These are phyloP conservation scores for Xylariaceae sp. DNA, from an alignment of 2,329 filamentous ascomycete species.

Conservation along the genomic window DNA sequence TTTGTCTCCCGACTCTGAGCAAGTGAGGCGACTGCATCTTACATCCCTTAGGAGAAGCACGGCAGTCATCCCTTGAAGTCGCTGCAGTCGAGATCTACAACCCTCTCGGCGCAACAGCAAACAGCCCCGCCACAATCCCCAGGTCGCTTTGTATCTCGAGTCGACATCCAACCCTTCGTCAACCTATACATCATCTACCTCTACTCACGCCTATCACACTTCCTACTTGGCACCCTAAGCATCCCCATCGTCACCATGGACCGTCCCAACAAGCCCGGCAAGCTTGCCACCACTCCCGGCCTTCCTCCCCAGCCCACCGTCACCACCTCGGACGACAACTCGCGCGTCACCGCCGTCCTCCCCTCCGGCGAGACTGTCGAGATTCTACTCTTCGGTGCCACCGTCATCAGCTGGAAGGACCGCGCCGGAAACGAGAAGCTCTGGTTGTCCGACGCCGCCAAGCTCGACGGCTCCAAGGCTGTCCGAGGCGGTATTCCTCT, in stretches of 20 bases:
- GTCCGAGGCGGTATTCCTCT: constrained; percentile 89
- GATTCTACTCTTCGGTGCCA: constrained; percentile 86
- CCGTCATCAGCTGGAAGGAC: constrained; percentile 90
- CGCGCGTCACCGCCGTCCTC: constrained; percentile 71
- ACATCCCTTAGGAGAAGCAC: too few species aligned
- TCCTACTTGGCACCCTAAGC: too few species aligned
- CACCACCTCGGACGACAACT: constrained; percentile 66
- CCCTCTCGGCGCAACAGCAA: too few species aligned
- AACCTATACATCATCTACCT: too few species aligned
- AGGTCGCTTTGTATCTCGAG: too few species aligned
- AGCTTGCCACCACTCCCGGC: constrained; percentile 69
- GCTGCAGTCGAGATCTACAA: too few species aligned
- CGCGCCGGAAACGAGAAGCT: constrained; percentile 74
- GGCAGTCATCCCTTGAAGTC: too few species aligned
- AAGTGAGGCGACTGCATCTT: too few species aligned
- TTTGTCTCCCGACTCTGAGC: too few species aligned
- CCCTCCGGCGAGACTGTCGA: constrained; percentile 84
- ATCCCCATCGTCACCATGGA: constrained; percentile 59
- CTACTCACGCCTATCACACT: too few species aligned
- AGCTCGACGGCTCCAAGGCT: constrained; percentile 81
- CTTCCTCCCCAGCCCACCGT: constrained; percentile 73
- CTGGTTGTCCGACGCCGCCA: constrained; percentile 76
- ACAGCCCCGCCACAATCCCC: too few species aligned
- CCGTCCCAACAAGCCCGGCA: constrained; percentile 76
- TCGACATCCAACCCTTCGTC: too few species aligned